phyloP scores from a whole-genome alignment of 2,329 filamentous ascomycete genomes.

The Herpotrichia juniperi region DNA sequence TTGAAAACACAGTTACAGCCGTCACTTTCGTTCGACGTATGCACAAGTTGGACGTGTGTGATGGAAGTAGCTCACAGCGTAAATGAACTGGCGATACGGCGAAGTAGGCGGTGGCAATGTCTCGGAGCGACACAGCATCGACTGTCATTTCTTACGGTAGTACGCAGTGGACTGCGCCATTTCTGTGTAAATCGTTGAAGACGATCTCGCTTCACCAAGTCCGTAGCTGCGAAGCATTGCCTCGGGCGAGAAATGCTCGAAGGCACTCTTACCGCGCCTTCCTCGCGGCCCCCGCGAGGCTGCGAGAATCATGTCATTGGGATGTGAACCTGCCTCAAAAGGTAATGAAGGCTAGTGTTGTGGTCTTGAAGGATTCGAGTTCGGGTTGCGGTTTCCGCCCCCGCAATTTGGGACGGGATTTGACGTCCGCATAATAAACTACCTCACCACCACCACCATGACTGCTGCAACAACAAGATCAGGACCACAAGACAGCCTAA shows the following conservation, averaged over 20 bases:
- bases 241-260: neutral
- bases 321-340: too few species aligned
- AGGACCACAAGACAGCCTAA: too few species aligned
- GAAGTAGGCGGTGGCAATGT: constrained; percentile 2
- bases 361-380: too few species aligned
- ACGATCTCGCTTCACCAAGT: neutral
- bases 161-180: neutral
- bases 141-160: neutral
- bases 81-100: neutral
- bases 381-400: too few species aligned
- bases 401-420: too few species aligned
- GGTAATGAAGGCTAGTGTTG: too few species aligned
- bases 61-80: neutral
- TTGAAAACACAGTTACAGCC: neutral
- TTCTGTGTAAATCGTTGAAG: neutral
- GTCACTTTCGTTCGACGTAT: neutral
- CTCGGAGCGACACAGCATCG: neutral
- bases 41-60: neutral
- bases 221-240: neutral
- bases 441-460: too few species aligned
- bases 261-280: neutral
- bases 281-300: too few species aligned
- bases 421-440: too few species aligned
- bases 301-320: too few species aligned
- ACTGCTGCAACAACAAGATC: too few species aligned